Percentiles rank a stretch among this genome's conserved stretches.
These are phyloP conservation scores for Bryoerythrophyllum caledonicum DNA, from an alignment of 225 moss, liverwort and hornwort genomes.

Conservation along the genomic window DNA sequence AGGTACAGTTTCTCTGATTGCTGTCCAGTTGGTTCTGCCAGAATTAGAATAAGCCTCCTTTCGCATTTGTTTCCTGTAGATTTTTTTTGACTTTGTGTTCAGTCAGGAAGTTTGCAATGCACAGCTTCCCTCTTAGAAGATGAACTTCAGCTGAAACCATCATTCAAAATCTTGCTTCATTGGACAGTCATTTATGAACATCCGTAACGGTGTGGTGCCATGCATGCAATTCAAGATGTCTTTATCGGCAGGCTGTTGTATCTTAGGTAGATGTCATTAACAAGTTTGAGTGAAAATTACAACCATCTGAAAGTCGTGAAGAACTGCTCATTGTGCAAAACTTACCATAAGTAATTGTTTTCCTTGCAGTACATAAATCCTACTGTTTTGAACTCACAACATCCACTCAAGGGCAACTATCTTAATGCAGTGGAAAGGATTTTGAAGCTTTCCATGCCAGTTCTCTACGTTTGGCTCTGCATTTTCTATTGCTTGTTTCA, in stretches of 20 bases:
- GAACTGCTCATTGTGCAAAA: not conserved
- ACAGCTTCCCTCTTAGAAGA: no score
- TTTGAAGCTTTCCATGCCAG: constrained; percentile 90
- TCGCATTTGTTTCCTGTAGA: not conserved
- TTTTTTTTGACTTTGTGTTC: constrained; percentile 2
- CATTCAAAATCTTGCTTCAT: no score
- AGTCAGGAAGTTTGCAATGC: no score
- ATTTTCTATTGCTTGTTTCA: constrained; percentile 98
- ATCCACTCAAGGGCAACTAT: constrained; percentile 90
- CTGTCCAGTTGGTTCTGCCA: not conserved
- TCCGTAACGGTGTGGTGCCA: no score
- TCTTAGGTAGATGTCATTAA: not conserved
- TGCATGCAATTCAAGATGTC: no score
- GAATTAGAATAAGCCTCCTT: not conserved
- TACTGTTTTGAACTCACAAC: constrained; percentile 83
- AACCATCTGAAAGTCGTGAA: not conserved
- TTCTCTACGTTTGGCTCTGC: constrained; percentile 98
- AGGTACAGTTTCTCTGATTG: constrained; percentile 39
- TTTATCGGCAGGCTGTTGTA: constrained; percentile 2
- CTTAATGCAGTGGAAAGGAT: constrained; percentile 81
- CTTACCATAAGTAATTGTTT: not conserved
- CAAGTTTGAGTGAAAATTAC: not conserved
- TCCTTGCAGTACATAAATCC: constrained; percentile 90
- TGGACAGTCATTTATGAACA: no score
- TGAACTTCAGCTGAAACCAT: no score